Evolutionary conservation across 2,329 filamentous ascomycete genomes (phyloP), one percentile per base, ranked within the genome.

Genomic region (Xylaria sp.): DNA sequence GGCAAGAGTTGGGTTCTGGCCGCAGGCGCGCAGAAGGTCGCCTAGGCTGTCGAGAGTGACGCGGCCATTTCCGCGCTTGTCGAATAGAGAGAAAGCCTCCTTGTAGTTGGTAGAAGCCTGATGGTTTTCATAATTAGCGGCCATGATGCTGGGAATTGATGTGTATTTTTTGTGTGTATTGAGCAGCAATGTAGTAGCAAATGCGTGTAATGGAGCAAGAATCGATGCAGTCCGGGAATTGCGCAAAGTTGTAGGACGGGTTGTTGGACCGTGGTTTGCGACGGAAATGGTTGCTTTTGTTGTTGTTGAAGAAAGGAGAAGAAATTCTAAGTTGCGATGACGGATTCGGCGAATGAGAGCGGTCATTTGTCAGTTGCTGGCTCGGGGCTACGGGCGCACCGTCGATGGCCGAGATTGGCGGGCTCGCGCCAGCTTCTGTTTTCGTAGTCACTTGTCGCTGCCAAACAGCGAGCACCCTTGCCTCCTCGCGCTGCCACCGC

Each of bases 11-110:
- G 96, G 96, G 85, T 99, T 99, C 86, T 99, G 96, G 57, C 96
- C 96, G 81, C 96, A 99, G 64, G 96, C 96, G 80, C 96, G 92
- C 75, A 99, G 90, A 70, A 99, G 89, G 81, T 99, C 96, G 76
- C 96, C 96, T 66, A 99, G 89, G 73, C 91, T 92, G 75, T 95
- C 92, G 81, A 94, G 86, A 49, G 92, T 84, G 76, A 98, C 96
- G 77, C 94, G 94, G 80, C 95, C 94, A 80, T 93, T 97, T 80
- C 96, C 96, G 82, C 96, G 95, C 91, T 98, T 98, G 88, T 99
- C 96, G 87, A 98, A 99, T 82, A 99, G 92, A 78, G 94, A 94
- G 85, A 99, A 99, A 76, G 96, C 96, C 91, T 99, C 96, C 88
- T 98, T 98, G 93, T 98, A 99, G 91, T 99, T 98, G 86, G 95